phyloP scores from a whole-genome alignment of 805 yeast species.

The Danielia reshetovae region DNA sequence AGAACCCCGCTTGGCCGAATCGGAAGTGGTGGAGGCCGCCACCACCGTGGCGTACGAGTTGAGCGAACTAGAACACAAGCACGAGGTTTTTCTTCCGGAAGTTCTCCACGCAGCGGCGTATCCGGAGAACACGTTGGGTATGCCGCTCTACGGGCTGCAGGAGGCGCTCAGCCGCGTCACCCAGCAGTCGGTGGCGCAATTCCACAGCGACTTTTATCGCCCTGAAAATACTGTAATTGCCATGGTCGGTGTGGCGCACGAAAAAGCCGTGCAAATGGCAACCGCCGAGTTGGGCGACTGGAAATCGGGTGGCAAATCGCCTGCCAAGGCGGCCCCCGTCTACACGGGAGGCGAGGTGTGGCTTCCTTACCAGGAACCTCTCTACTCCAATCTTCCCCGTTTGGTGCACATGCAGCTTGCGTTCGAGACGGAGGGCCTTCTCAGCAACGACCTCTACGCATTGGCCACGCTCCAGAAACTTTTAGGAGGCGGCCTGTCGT shows the following conservation, averaged over 20 bases:
- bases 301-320: conserved; percentile 18
- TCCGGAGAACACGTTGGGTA: conserved; percentile 67
- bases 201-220: conserved; percentile 61
- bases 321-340: conserved; percentile 24
- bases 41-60: conserved; percentile 77
- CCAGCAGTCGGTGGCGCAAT: conserved; percentile 50
- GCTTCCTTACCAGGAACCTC: conserved; percentile 35
- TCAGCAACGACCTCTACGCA: conserved; percentile 84
- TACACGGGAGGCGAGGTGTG: conserved; percentile 42
- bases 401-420: conserved; percentile 82
- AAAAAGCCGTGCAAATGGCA: conserved; percentile 61
- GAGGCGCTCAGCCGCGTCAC: conserved; percentile 59
- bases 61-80: conserved; percentile 75
- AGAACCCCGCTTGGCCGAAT: conserved; percentile 60
- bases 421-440: conserved; percentile 81
- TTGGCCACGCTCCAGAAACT: conserved; percentile 85
- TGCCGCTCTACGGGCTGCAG: conserved; percentile 77
- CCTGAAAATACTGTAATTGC: conserved; percentile 85
- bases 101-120: conserved; percentile 84
- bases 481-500: conserved; percentile 96
- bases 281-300: conserved; percentile 63
- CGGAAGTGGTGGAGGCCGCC: conserved; percentile 71
- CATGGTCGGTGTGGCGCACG: conserved; percentile 79
- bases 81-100: conserved; percentile 85
- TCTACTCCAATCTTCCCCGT: conserved; percentile 58